Evolutionary conservation across 2,329 filamentous ascomycete species (phyloP).

Genomic region (Cercospora brassicicola): DNA sequence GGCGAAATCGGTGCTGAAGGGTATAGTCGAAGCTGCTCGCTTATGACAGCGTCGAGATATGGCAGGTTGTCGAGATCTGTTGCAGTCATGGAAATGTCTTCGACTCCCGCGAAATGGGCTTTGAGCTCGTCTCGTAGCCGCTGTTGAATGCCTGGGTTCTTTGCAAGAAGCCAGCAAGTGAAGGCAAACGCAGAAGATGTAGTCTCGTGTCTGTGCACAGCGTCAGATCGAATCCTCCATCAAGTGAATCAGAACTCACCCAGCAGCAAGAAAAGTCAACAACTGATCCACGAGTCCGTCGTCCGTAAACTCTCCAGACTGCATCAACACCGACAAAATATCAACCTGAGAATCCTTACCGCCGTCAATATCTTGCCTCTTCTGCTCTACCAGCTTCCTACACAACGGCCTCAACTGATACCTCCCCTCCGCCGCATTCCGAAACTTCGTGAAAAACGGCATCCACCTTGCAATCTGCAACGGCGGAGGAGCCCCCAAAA

Average conservation of each 20-base stretch:
- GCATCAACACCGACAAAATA: slow-evolving; percentile 52
- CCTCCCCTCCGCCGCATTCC: slow-evolving; percentile 5
- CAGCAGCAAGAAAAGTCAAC: slow-evolving; percentile 56
- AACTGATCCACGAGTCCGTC: slow-evolving; percentile 54
- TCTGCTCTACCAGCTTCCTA: slow-evolving; percentile 4
- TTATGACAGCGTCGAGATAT: slow-evolving; percentile 74
- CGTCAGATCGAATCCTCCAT: neutral
- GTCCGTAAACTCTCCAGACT: slow-evolving; percentile 54
- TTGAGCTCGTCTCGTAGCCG: slow-evolving; percentile 51
- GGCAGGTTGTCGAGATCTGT: slow-evolving; percentile 66
- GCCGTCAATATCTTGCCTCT: slow-evolving; percentile 41
- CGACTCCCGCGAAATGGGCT: slow-evolving; percentile 40
- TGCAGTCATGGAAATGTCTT: slow-evolving; percentile 46
- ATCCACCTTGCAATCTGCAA: slow-evolving; percentile 2
- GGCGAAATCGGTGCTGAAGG: slow-evolving; percentile 25
- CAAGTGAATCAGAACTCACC: slow-evolving; percentile 8
- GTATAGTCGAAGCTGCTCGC: slow-evolving; percentile 50
- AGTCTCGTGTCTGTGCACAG: slow-evolving; percentile 61
- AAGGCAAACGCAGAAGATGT: slow-evolving; percentile 72
- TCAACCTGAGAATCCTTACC: slow-evolving; percentile 39
- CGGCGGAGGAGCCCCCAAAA: neutral
- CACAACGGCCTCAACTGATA: slow-evolving; percentile 8
- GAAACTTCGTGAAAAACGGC: slow-evolving; percentile 3
- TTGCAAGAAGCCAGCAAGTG: slow-evolving; percentile 68
- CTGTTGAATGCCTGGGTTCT: slow-evolving; percentile 49